Evolutionary conservation across 2,329 filamentous ascomycete species (phyloP).

Genomic region (Paraconiothyrium brasiliense): DNA sequence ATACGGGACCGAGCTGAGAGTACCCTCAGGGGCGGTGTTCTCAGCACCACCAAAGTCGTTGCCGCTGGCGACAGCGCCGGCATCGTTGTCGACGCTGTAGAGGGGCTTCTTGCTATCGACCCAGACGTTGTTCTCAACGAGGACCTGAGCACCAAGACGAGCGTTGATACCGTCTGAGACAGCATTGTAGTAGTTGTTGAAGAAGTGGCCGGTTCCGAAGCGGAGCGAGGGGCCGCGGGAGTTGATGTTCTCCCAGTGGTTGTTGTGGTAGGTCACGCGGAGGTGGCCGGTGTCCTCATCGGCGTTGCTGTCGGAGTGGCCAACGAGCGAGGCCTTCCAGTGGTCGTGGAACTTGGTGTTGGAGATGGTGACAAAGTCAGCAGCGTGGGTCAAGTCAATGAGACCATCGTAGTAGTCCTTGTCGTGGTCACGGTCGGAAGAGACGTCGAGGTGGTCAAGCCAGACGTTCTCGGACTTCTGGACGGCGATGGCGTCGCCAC

Average conservation of each 20-base stretch:
- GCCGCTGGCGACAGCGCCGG: constrained; percentile 50
- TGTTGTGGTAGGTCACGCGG: constrained; percentile 72
- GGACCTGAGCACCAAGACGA: constrained; percentile 53
- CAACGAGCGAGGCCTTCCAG: constrained; percentile 69
- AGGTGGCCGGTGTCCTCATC: constrained; percentile 69
- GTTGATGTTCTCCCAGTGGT: constrained; percentile 72
- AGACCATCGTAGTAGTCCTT: constrained; percentile 78
- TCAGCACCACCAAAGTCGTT: constrained; percentile 50
- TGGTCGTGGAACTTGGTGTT: constrained; percentile 65
- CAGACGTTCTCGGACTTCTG: constrained; percentile 63
- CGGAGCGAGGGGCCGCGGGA: constrained; percentile 70
- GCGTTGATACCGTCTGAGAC: constrained; percentile 54
- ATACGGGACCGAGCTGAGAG: constrained; percentile 48
- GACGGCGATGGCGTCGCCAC: constrained; percentile 63
- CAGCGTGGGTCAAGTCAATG: constrained; percentile 70
- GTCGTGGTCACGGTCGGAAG: constrained; percentile 65
- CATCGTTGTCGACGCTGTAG: constrained; percentile 38
- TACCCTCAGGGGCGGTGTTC: constrained; percentile 46
- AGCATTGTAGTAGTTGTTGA: constrained; percentile 61
- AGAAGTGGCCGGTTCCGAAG: constrained; percentile 72
- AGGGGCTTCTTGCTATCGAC: constrained; percentile 45
- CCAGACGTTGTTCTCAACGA: constrained; percentile 55
- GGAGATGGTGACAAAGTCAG: constrained; percentile 69
- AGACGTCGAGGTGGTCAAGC: constrained; percentile 74
- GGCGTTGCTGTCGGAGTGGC: constrained; percentile 68